phyloP scores from a whole-genome alignment of 495 filamentous ascomycete genomes.

The Penicillium pulvis region DNA sequence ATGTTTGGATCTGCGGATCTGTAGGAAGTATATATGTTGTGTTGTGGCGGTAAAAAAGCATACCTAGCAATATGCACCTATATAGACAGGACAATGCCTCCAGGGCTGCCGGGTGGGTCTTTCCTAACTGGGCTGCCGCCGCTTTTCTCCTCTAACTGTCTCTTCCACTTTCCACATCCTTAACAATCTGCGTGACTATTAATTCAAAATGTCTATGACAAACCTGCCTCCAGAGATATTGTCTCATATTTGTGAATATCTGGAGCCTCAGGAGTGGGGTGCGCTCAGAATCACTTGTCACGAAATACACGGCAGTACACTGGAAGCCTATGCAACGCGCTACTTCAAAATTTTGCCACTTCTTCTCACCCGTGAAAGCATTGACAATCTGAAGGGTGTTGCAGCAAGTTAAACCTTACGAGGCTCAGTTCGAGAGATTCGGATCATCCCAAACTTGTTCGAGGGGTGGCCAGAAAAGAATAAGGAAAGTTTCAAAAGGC shows the following conservation, averaged over 20 bases:
- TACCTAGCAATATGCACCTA: too few species aligned
- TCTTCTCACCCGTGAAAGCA: conserved; percentile 11
- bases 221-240: conserved; percentile 9
- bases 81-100: too few species aligned
- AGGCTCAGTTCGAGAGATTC: conserved; percentile 6
- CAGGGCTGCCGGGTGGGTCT: too few species aligned
- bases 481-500: not conserved
- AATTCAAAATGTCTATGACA: conserved; percentile 9
- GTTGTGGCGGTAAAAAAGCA: too few species aligned
- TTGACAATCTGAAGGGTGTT: conserved; percentile 5
- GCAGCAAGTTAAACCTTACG: conserved; percentile 6
- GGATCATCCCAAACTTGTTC: conserved; percentile 8
- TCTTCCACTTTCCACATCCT: too few species aligned
- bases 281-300: conserved; percentile 10
- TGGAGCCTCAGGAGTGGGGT: conserved; percentile 11
- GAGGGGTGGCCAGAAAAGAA: conserved; percentile 4
- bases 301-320: conserved; percentile 6
- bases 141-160: too few species aligned
- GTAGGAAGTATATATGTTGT: not conserved
- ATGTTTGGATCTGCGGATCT: too few species aligned
- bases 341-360: conserved; percentile 7
- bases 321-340: conserved; percentile 10
- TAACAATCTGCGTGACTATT: not conserved
- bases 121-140: too few species aligned
- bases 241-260: conserved; percentile 7